Conservation (phyloP, 192 early-diverging fungal species). For the Chytriomyces sp. region DNA sequence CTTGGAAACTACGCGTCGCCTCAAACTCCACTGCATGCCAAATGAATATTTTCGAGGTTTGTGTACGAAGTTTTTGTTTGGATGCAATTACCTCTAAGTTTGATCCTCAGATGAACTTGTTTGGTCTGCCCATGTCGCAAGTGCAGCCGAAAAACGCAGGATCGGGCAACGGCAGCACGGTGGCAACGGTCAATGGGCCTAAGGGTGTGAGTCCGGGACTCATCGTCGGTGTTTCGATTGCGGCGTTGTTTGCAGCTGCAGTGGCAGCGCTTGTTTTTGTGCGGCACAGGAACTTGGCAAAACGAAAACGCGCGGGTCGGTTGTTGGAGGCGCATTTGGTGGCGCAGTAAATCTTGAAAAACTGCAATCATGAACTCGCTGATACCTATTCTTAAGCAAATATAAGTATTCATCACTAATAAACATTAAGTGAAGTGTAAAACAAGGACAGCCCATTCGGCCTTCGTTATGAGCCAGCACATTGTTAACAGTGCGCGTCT, state of each 20-base stretch:
- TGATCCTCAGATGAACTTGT: not conserved
- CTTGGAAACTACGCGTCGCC: not conserved
- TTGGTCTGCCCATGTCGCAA: constrained; percentile 1
- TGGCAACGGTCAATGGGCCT: not conserved
- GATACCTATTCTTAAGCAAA: no score
- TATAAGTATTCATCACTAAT: no score
- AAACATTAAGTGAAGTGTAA: no score
- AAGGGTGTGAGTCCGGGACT: not conserved
- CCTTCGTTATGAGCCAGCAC: not conserved
- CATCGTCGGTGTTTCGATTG: not conserved
- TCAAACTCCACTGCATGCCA: not conserved
- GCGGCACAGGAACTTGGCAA: not conserved
- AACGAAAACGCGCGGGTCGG: not conserved
- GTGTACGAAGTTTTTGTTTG: not conserved
- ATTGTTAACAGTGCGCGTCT: not conserved
- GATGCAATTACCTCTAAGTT: not conserved
- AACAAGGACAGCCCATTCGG: no score
- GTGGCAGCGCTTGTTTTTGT: not conserved
- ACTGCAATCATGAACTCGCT: no score
- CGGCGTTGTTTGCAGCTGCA: not conserved
- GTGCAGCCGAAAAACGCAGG: not conserved
- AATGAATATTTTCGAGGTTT: not conserved
- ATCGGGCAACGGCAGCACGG: not conserved
- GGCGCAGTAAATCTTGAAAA: not conserved
- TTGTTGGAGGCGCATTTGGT: not conserved